These are phyloP conservation scores for Saccharomycopsis hybrid DNA, from an alignment of 1,139 yeast genomes.

Conservation along the genomic window DNA sequence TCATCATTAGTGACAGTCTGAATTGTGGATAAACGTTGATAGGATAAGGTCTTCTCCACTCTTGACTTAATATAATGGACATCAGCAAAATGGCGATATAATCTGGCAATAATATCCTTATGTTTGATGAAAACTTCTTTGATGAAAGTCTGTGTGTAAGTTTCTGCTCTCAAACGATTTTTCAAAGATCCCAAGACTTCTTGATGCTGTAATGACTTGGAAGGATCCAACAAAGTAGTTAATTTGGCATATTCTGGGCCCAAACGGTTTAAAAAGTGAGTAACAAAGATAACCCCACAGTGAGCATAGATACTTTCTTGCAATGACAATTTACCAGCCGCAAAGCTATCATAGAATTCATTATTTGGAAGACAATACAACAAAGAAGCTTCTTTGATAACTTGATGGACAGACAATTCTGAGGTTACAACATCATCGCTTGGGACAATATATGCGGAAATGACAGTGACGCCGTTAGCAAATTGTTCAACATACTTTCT, in stretches of 20 bases:
- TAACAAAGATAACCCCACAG: constrained; percentile 85
- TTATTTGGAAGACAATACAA: constrained; percentile 89
- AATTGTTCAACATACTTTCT: constrained; percentile 94
- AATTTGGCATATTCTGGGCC: constrained; percentile 85
- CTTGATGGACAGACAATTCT: constrained; percentile 80
- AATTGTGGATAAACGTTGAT: constrained; percentile 76
- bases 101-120: constrained; percentile 67
- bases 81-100: constrained; percentile 90
- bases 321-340: constrained; percentile 72
- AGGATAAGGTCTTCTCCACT: constrained; percentile 77
- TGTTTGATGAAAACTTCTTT: constrained; percentile 69
- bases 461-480: constrained; percentile 78
- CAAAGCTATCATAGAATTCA: constrained; percentile 69
- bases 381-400: constrained; percentile 89
- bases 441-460: constrained; percentile 79
- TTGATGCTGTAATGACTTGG: constrained; percentile 49
- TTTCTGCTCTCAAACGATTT: constrained; percentile 87
- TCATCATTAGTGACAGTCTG: constrained; percentile 69
- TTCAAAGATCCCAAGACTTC: constrained; percentile 78
- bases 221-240: constrained; percentile 54
- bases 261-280: constrained; percentile 88
- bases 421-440: constrained; percentile 34
- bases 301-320: constrained; percentile 96
- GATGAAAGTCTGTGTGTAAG: constrained; percentile 83
- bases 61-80: constrained; percentile 74